Evolutionary conservation across 1,139 yeast genomes (phyloP).

Genomic region (Diutina sp.): DNA sequence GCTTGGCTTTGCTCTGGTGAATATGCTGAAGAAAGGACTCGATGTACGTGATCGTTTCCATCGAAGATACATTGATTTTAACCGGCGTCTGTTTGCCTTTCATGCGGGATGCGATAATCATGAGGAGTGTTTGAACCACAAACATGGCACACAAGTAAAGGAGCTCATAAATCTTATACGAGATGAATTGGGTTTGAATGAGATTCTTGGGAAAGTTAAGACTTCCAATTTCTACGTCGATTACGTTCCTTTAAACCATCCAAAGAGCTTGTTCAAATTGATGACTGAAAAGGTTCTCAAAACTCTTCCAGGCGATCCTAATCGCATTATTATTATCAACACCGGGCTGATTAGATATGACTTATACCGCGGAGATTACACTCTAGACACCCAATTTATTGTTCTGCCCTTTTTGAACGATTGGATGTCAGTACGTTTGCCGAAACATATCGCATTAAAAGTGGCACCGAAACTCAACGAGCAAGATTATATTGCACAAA

Average conservation of each 20-base stretch:
- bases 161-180: slow-evolving; percentile 32
- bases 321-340: slow-evolving; percentile 55
- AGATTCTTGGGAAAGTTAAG: slow-evolving; percentile 44
- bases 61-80: slow-evolving; percentile 75
- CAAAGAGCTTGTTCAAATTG: slow-evolving; percentile 46
- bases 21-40: slow-evolving; percentile 7
- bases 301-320: slow-evolving; percentile 20
- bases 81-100: slow-evolving; percentile 48
- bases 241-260: slow-evolving; percentile 53
- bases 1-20: slow-evolving; percentile 69
- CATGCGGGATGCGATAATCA: slow-evolving; percentile 32
- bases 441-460: slow-evolving; percentile 33
- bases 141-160: slow-evolving; percentile 37
- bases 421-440: slow-evolving; percentile 55
- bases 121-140: slow-evolving; percentile 26
- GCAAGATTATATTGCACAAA: slow-evolving; percentile 26
- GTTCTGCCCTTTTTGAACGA: slow-evolving; percentile 78
- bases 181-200: slow-evolving; percentile 38
- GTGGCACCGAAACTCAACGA: slow-evolving; percentile 39
- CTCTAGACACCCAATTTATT: slow-evolving; percentile 67
- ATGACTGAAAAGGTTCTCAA: slow-evolving; percentile 49
- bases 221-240: slow-evolving; percentile 55
- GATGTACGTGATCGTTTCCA: slow-evolving; percentile 14
- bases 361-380: slow-evolving; percentile 74
- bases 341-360: slow-evolving; percentile 90